A percentile compares a stretch with the other conserved stretches of the same genome.
phyloP scores from a whole-genome alignment of 169 alveolate species.

The Plasmodium fragile region DNA sequence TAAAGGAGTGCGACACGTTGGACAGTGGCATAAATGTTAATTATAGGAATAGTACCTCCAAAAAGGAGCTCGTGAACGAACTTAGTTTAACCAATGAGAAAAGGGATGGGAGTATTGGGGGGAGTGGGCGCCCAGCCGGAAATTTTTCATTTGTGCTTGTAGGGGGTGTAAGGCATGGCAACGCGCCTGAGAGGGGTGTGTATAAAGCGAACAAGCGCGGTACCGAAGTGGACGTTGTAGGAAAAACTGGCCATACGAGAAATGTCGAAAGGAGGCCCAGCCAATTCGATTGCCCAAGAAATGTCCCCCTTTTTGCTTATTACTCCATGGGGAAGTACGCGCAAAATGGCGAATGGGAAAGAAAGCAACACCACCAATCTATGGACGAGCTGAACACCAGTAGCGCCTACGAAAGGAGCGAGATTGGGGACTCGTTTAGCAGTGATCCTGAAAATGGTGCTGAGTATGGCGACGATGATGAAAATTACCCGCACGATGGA shows the following conservation, averaged over 20 bases:
- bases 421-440: background rate
- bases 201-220: background rate
- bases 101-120: background rate
- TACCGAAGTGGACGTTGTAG: background rate
- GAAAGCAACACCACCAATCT: background rate
- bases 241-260: background rate
- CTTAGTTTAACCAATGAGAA: conserved; percentile 4
- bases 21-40: background rate
- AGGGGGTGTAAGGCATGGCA: background rate
- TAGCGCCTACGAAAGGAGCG: background rate
- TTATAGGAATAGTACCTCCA: background rate
- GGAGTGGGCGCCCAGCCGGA: background rate
- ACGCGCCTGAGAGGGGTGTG: background rate
- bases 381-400: background rate
- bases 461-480: background rate
- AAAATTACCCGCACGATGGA: background rate
- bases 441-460: background rate
- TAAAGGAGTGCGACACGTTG: background rate
- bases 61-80: background rate
- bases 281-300: background rate
- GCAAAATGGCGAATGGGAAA: background rate
- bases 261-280: background rate
- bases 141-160: background rate
- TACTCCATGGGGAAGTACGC: background rate
- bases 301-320: background rate